Percentiles rank a stretch among this genome's conserved stretches.
Conservation (phyloP, 306 rosid species). For the Dalbergia cochinchinensis region DNA sequence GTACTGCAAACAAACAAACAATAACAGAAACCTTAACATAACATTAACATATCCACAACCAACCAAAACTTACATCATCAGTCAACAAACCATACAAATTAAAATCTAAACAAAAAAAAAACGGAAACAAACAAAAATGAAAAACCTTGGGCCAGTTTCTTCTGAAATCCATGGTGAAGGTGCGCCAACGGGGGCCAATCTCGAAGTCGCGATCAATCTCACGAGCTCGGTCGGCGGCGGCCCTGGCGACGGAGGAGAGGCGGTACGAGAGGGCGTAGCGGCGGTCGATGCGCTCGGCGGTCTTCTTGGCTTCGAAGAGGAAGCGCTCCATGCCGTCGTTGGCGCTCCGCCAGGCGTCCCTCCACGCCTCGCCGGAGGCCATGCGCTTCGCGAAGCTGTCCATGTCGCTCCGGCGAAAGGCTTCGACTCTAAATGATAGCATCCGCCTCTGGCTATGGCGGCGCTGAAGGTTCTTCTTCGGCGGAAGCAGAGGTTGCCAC, state of each 20-base stretch:
- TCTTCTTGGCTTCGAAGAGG: slow-evolving; percentile 80
- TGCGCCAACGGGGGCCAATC: slow-evolving; percentile 78
- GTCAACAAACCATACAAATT: background rate
- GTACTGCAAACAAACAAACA: slow-evolving; percentile 66
- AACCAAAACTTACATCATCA: background rate
- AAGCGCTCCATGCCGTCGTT: slow-evolving; percentile 85
- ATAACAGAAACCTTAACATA: background rate
- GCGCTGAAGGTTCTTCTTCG: slow-evolving; percentile 3
- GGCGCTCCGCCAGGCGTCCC: slow-evolving; percentile 84
- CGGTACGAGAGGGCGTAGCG: slow-evolving; percentile 68
- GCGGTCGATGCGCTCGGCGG: slow-evolving; percentile 88
- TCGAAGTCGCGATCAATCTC: slow-evolving; percentile 87
- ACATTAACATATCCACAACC: too few relatives aligned
- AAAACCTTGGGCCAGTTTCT: slow-evolving; percentile 86
- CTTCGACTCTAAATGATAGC: slow-evolving; percentile 42
- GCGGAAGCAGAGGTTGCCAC: slow-evolving; percentile 53
- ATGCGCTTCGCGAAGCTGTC: slow-evolving; percentile 63
- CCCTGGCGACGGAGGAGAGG: slow-evolving; percentile 56
- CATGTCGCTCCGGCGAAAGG: slow-evolving; percentile 67
- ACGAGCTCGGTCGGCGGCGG: slow-evolving; percentile 72
- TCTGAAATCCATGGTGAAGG: slow-evolving; percentile 71
- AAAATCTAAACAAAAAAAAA: background rate
- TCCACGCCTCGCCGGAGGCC: slow-evolving; percentile 72
- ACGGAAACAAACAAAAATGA: background rate
- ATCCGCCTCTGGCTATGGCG: slow-evolving; percentile 1